Evolutionary conservation across 306 rosid species (phyloP), one percentile per base, ranked within the genome.

Genomic region (Myrica gale): DNA sequence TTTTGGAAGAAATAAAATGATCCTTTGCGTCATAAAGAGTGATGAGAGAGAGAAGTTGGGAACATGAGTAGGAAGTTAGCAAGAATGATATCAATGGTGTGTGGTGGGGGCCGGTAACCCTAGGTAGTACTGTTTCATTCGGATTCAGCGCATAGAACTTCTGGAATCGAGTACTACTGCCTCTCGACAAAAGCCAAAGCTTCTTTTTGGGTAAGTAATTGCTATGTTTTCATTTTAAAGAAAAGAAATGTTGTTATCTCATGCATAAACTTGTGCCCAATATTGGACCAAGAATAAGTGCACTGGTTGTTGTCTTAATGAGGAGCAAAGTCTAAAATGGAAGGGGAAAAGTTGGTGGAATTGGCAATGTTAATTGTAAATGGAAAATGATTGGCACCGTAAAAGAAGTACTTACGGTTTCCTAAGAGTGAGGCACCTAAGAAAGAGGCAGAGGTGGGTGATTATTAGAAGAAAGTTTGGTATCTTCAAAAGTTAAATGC

Each of bases 371-470:
- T 57, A 75, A 74, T 84, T 69, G 82, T 60, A 80, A 82, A 87
- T 75, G 67, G 70, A 75, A 80, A 87, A 84, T 84, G 88, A 87
- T 84, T 84, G 88, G 84, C 74, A 56, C 77, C 76, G 74, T 56
- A 87, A 77, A 84, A 82, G 57, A 65, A 47, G 43, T 66, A 2
- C 37, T 32, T 58, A 61, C 62, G 80, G 88, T 84, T 87, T 87
- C 88, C 90, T 76, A 87, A 87, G 79, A 82, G 37, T 80, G 84
- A 74, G 74, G 84, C 88, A 87, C 75, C 86, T 73, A 69, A 26
- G 48, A 73, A 32, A 32, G 37, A 2, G 37, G 37, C 70, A 63
- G 68, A 74, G 69, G 76, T 76, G 60, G 78, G 60, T 62, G 74
- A 83, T 87, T 71, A 84, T 82, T 81, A 79, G 74, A 79, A 72